A percentile compares a stretch with the other conserved stretches of the same genome.
phyloP scores from a whole-genome alignment of 306 rosid genomes.

The peach (Prunus persica) region Prunus_persica_NCBIv2 NC_034011.1:4618001-4618500 shows the following conservation, averaged over 20 bases:
- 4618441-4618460: neutral
- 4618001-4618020: too few relatives aligned
- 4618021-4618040: too few relatives aligned
- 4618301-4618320: conserved; percentile 31
- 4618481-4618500: too few relatives aligned
- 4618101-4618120: too few relatives aligned
- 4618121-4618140: too few relatives aligned
- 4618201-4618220: neutral
- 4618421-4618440: neutral
- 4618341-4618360: conserved; percentile 31
- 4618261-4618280: conserved; percentile 14
- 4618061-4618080: too few relatives aligned
- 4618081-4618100: too few relatives aligned
- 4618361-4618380: neutral
- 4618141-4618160: too few relatives aligned
- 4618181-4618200: neutral
- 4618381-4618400: conserved; percentile 30
- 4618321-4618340: conserved; percentile 25
- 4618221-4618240: conserved; percentile 1
- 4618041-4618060: too few relatives aligned
- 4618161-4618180: neutral
- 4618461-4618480: neutral
- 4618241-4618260: conserved; percentile 23
- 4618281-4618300: conserved; percentile 28
- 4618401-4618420: conserved; percentile 32